These are phyloP conservation scores for Pseudonectria buxi DNA, from an alignment of 2,329 filamentous ascomycete genomes.

Conservation along the genomic window DNA sequence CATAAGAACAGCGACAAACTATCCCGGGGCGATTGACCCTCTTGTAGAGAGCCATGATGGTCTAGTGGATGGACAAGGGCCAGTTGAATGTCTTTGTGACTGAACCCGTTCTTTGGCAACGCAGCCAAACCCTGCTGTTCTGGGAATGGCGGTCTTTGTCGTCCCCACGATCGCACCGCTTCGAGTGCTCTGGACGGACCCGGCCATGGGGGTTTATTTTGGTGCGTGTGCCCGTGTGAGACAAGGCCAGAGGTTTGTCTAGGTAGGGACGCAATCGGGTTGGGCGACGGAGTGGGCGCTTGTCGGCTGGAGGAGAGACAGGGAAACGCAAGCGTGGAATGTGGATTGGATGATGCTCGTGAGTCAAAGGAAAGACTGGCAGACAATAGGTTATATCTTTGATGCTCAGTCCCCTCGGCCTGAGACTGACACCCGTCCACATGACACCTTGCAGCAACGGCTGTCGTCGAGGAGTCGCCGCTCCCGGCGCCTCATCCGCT, in stretches of 20 bases:
- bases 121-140: constrained; percentile 13
- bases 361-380: constrained; percentile 16
- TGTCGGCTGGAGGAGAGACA: constrained; percentile 14
- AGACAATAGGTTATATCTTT: too few species aligned
- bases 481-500: constrained; percentile 17
- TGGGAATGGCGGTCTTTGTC: constrained; percentile 18
- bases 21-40: constrained; percentile 7
- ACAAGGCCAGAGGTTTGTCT: constrained; percentile 10
- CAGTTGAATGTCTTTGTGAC: constrained; percentile 16
- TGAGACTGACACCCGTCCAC: constrained; percentile 8
- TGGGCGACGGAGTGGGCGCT: constrained; percentile 8
- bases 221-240: constrained; percentile 13
- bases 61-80: constrained; percentile 18
- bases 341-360: constrained; percentile 14
- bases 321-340: constrained; percentile 16
- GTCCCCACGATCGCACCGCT: constrained; percentile 6
- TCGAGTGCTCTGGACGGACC: constrained; percentile 17
- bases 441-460: constrained; percentile 11
- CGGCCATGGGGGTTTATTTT: constrained; percentile 14
- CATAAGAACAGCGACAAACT: constrained; percentile 6
- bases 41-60: constrained; percentile 12
- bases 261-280: constrained; percentile 17
- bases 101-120: constrained; percentile 18
- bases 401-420: too few species aligned
- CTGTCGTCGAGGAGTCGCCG: constrained; percentile 13